Conservation (phyloP, 441 rosid genomes). For the Euphorbia schlechtendalii region DNA sequence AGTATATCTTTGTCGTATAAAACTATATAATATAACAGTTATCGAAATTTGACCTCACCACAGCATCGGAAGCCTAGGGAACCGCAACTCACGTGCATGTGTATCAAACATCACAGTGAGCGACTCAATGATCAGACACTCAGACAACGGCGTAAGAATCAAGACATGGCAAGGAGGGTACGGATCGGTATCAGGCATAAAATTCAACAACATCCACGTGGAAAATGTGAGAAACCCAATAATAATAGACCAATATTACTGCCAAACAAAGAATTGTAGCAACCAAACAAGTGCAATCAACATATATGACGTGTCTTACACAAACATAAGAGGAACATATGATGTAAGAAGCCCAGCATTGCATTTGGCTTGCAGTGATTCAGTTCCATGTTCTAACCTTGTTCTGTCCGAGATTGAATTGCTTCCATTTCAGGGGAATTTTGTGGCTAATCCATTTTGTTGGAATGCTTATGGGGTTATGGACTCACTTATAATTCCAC, state of each 20-base stretch:
- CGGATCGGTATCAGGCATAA: conserved; percentile 31
- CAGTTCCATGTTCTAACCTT: conserved; percentile 40
- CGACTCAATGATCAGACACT: conserved; percentile 29
- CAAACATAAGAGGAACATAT: conserved; percentile 40
- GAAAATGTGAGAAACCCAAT: conserved; percentile 39
- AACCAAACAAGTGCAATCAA: conserved; percentile 39
- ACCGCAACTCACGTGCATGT: conserved; percentile 35
- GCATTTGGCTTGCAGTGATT: conserved; percentile 43
- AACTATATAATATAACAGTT: no score
- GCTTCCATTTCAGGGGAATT: conserved; percentile 31
- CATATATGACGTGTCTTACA: conserved; percentile 31
- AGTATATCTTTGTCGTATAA: no score
- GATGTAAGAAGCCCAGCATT: conserved; percentile 35
- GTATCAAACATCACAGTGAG: conserved; percentile 40
- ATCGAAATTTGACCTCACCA: background rate
- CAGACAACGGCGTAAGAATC: conserved; percentile 43
- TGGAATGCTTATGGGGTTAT: conserved; percentile 41
- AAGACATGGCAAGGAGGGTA: conserved; percentile 54
- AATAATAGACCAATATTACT: conserved; percentile 44
- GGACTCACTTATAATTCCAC: conserved; percentile 34
- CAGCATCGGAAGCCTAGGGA: conserved; percentile 47
- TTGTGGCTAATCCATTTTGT: conserved; percentile 30
- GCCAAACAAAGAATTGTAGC: conserved; percentile 31
- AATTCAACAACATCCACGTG: conserved; percentile 36
- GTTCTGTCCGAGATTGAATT: conserved; percentile 32